These are phyloP conservation scores for Graphilbum sp. DNA, from an alignment of 2,329 filamentous ascomycete species.

Conservation along the genomic window DNA sequence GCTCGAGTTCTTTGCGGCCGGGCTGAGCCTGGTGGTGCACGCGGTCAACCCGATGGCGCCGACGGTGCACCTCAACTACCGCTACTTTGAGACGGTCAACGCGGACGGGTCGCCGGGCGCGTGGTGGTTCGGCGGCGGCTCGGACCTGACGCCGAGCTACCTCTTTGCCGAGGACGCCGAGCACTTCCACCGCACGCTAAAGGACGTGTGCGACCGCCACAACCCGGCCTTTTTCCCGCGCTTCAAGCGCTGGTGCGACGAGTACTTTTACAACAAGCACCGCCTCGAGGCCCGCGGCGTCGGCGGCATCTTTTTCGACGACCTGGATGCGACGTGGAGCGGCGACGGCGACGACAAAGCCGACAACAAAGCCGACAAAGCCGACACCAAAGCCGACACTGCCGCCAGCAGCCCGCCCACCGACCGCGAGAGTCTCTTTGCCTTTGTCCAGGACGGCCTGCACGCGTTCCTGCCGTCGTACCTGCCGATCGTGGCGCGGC, in stretches of 20 bases:
- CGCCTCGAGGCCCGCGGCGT: conserved; percentile 72
- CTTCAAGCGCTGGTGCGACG: conserved; percentile 97
- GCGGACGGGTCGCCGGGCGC: conserved; percentile 61
- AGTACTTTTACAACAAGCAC: conserved; percentile 93
- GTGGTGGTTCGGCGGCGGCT: conserved; percentile 98
- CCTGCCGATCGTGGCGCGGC: conserved; percentile 68
- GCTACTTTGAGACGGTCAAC: conserved; percentile 93
- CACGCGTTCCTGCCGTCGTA: conserved; percentile 83
- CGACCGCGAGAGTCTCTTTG: conserved; percentile 77
- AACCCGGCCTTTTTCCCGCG: conserved; percentile 81
- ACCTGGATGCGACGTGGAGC: conserved; percentile 74
- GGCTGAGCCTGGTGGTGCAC: conserved; percentile 83
- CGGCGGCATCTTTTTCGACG: conserved; percentile 97
- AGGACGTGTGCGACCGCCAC: conserved; percentile 84
- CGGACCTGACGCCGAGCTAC: conserved; percentile 83
- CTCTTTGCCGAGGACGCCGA: conserved; percentile 94
- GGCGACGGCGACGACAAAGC: background rate
- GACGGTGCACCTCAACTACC: conserved; percentile 94
- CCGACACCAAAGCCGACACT: no score
- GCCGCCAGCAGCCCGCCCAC: background rate
- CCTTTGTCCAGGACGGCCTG: conserved; percentile 73
- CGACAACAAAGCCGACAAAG: no score
- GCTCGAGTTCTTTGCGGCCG: conserved; percentile 88
- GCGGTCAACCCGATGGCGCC: conserved; percentile 93
- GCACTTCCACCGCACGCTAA: conserved; percentile 90